Evolutionary conservation across 1,139 yeast genomes (phyloP).

Genomic region (Yamadazyma membranifaciens): DNA sequence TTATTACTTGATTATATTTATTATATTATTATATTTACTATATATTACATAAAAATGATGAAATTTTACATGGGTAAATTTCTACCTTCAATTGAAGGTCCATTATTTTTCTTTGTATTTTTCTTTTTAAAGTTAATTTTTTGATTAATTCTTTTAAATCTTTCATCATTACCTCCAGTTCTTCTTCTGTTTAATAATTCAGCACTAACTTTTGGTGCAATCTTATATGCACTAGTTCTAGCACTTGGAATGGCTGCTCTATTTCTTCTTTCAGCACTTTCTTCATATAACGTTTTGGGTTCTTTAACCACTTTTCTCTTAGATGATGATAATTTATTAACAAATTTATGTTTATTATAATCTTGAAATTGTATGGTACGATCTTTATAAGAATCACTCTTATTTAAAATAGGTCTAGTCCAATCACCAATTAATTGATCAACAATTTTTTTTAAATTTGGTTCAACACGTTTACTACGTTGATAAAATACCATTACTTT

Average conservation of each 20-base stretch:
- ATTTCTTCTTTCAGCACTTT: conserved; percentile 86
- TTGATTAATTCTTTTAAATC: conserved; percentile 69
- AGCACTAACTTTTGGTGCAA: conserved; percentile 78
- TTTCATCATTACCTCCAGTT: conserved; percentile 63
- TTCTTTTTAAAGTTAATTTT: conserved; percentile 51
- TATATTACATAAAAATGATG: no score
- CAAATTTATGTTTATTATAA: conserved; percentile 61
- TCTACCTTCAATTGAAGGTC: conserved; percentile 82
- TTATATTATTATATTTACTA: no score
- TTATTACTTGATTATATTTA: no score
- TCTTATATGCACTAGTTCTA: conserved; percentile 82
- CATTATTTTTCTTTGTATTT: conserved; percentile 51
- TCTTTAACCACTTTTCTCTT: conserved; percentile 35
- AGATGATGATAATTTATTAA: conserved; percentile 44
- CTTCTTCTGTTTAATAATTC: conserved; percentile 39
- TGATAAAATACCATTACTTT: conserved; percentile 93
- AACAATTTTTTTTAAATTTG: conserved; percentile 79
- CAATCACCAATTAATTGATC: conserved; percentile 92
- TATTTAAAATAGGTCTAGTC: conserved; percentile 97
- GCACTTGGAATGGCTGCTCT: conserved; percentile 95
- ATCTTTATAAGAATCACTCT: conserved; percentile 92
- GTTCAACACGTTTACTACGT: conserved; percentile 86
- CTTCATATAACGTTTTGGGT: conserved; percentile 70
- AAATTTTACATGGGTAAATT: conserved; percentile 43
- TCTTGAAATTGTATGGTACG: conserved; percentile 69